phyloP scores from a whole-genome alignment of 805 yeast genomes.

The Wickerhamomyces sydowiorum region DNA sequence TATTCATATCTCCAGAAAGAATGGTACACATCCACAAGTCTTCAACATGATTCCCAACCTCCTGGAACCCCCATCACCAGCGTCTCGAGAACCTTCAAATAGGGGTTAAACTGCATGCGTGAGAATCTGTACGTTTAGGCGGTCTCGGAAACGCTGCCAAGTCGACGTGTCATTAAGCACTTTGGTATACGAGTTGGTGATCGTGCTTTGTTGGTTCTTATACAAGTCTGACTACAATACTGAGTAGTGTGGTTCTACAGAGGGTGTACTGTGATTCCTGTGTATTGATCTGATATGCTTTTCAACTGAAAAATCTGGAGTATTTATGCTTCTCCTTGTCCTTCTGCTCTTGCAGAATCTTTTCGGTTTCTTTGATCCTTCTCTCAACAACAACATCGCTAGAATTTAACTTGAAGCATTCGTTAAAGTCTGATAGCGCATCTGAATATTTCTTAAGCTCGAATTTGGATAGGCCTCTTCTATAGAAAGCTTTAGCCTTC shows the following conservation, averaged over 20 bases:
- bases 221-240: no score
- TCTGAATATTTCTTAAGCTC: slow-evolving; percentile 40
- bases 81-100: background rate
- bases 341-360: slow-evolving; percentile 35
- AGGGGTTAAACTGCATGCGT: background rate
- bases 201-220: no score
- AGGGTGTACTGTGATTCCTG: no score
- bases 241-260: no score
- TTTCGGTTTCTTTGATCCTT: slow-evolving; percentile 38
- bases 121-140: no score
- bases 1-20: no score
- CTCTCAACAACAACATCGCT: slow-evolving; percentile 42
- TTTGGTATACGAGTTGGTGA: no score
- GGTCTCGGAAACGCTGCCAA: no score
- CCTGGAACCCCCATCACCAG: background rate
- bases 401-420: slow-evolving; percentile 39
- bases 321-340: slow-evolving; percentile 47
- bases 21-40: no score
- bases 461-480: slow-evolving; percentile 44
- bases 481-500: slow-evolving; percentile 51
- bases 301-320: slow-evolving; percentile 51
- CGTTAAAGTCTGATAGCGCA: slow-evolving; percentile 41
- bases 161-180: no score
- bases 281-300: no score
- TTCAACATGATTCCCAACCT: no score